Evolutionary conservation across 495 filamentous ascomycete species (phyloP).

Genomic region (Coniosporium apollinis): DNA sequence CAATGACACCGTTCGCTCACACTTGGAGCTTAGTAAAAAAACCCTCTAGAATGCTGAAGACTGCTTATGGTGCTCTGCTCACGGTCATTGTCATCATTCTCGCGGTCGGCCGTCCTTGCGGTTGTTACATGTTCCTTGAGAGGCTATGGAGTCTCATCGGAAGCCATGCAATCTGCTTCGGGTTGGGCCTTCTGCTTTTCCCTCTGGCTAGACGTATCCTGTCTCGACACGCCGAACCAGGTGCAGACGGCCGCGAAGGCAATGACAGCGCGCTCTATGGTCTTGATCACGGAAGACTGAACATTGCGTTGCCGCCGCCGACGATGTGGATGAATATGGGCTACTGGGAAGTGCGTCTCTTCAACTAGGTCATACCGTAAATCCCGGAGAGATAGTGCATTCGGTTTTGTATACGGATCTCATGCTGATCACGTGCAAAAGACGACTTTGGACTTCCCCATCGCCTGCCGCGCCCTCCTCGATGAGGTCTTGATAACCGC

Average conservation of each 20-base stretch:
- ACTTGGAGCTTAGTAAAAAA: no score
- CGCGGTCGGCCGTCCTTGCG: background rate
- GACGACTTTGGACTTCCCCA: conserved; percentile 16
- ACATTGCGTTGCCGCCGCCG: conserved; percentile 6
- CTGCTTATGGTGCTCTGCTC: background rate
- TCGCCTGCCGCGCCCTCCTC: conserved; percentile 27
- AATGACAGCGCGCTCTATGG: conserved; percentile 7
- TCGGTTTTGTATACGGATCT: background rate
- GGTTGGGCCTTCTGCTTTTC: background rate
- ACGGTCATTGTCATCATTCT: background rate
- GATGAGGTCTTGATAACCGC: conserved; percentile 25
- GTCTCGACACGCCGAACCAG: background rate
- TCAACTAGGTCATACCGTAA: background rate
- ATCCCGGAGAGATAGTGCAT: no score
- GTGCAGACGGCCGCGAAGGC: background rate
- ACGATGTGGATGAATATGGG: conserved; percentile 27
- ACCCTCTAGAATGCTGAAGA: no score
- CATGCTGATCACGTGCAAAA: background rate
- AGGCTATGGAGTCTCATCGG: background rate
- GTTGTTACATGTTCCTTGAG: background rate
- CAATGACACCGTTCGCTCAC: no score
- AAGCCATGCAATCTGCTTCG: background rate
- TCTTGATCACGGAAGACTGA: conserved; percentile 12
- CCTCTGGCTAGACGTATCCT: background rate
- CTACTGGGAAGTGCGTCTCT: conserved; percentile 14